Percentiles rank a stretch among this genome's conserved stretches.
phyloP scores from a whole-genome alignment of 148 eudicot species.

The Rhododendron vialii region DNA sequence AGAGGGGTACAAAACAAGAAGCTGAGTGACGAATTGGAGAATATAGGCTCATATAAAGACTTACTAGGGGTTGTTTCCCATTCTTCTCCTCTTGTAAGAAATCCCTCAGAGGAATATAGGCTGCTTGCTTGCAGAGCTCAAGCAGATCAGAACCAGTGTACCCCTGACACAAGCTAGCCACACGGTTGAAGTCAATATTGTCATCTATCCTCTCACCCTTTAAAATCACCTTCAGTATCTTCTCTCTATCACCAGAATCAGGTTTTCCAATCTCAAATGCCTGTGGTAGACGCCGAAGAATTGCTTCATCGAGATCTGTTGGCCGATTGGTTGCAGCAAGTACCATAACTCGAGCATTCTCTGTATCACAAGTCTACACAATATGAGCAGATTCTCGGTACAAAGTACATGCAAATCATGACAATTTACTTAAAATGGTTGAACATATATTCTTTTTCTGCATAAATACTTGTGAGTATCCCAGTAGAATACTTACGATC shows the following conservation, averaged over 20 bases:
- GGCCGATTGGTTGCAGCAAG: constrained; percentile 93
- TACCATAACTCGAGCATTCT: constrained; percentile 81
- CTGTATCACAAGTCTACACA: constrained; percentile 20
- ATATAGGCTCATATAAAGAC: constrained; percentile 12
- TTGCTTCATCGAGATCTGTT: constrained; percentile 82
- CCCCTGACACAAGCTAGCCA: constrained; percentile 67
- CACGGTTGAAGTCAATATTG: constrained; percentile 47
- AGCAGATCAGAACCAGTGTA: constrained; percentile 74
- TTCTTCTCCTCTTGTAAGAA: constrained; percentile 57
- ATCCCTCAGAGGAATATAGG: constrained; percentile 74
- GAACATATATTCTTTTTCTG: background rate
- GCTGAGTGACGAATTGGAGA: background rate
- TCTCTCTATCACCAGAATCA: constrained; percentile 52
- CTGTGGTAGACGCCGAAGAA: constrained; percentile 81
- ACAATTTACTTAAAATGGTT: background rate
- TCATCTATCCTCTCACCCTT: constrained; percentile 63
- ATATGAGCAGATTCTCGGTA: background rate
- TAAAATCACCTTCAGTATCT: constrained; percentile 59
- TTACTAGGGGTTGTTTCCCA: constrained; percentile 50
- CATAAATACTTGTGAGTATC: background rate
- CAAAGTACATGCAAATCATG: background rate
- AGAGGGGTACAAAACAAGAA: background rate
- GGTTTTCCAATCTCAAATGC: constrained; percentile 85
- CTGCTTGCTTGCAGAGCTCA: constrained; percentile 82
- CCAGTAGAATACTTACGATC: constrained; percentile 51